Base-by-base conservation (phyloP, 208 protist species). In the Leishmania braziliensis region DNA sequence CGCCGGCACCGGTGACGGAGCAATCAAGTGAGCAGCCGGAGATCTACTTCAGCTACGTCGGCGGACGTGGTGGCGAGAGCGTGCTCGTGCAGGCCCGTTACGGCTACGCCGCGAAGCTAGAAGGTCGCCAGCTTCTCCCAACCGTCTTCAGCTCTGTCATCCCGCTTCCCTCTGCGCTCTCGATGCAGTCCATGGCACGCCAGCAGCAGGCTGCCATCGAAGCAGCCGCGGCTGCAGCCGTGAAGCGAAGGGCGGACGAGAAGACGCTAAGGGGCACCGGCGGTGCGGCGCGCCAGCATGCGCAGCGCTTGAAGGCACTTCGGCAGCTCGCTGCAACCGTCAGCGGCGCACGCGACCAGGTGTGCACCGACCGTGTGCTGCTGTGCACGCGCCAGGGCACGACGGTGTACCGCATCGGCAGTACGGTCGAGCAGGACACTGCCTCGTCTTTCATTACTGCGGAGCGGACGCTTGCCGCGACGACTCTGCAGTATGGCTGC, bases 391-490 rank as follows among this genome's bases (percentile, higher is more conserved):
- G 80, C 5, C 87, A 95, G 70, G 89, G 88, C 51, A 95, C 90
- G 36, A 89, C 86, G 6, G 89, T 91, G 53, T 90, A 91, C 80
- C 85, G 65, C 10, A 85, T 95, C 62, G 86, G 85, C 33, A 80
- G 82, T 2, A 83, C 79, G 1, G 86, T 97, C 68, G 91, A 95
- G 87, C 83, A 78, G 33, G 92, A 96, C 83, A 92, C 88, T 43
- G 60, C 71, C 29, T 83, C 81, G 14, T 85, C 82, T 26, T 95
- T 97, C 85, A 86, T 88, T 18, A 93, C 90, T 8, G 79, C 82
- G 16, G 92, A 95, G 86, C 87, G 89, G 43, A 97, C 94, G 14
- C 87, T 97, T 50, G 90, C 88, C 5, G 91, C 92, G 29, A 86
- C 86, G 58, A 93, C 94, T 36, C 84, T 97, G 60, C 82, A 88